phyloP scores from a whole-genome alignment of 2,329 filamentous ascomycete genomes.

The Penicillium olsonii region DNA sequence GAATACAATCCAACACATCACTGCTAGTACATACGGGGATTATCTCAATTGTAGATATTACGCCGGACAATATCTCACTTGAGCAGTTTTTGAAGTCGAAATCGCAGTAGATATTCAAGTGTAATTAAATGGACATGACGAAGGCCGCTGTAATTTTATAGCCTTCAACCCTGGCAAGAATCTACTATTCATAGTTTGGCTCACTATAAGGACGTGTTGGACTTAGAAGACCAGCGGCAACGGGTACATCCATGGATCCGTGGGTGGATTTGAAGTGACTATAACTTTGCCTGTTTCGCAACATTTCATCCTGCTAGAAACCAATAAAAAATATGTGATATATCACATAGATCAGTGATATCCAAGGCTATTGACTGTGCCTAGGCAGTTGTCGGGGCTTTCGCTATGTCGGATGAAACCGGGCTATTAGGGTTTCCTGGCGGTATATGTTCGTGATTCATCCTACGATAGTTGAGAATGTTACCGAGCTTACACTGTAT shows the following conservation, averaged over 20 bases:
- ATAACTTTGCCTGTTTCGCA: no score
- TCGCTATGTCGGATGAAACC: conserved; percentile 7
- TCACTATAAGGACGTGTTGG: background rate
- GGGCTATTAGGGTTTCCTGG: conserved; percentile 8
- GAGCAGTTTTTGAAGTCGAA: no score
- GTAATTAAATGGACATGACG: no score
- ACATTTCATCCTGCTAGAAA: background rate
- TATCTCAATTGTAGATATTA: no score
- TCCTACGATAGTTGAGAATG: background rate
- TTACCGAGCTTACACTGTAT: conserved; percentile 10
- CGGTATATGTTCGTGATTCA: background rate
- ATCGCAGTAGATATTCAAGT: no score
- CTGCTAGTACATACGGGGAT: no score
- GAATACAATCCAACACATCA: background rate
- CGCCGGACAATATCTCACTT: no score
- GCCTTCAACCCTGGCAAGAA: background rate
- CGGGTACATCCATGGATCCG: background rate
- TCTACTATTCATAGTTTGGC: background rate
- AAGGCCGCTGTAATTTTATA: no score
- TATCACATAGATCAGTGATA: background rate
- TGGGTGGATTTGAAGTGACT: background rate
- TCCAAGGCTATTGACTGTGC: background rate
- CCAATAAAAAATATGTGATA: background rate
- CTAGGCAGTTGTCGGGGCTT: background rate
- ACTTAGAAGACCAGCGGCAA: background rate